Evolutionary conservation across 169 alveolate species (phyloP), one percentile per base, ranked within the genome.

Genomic region (Theileria orientalis): DNA sequence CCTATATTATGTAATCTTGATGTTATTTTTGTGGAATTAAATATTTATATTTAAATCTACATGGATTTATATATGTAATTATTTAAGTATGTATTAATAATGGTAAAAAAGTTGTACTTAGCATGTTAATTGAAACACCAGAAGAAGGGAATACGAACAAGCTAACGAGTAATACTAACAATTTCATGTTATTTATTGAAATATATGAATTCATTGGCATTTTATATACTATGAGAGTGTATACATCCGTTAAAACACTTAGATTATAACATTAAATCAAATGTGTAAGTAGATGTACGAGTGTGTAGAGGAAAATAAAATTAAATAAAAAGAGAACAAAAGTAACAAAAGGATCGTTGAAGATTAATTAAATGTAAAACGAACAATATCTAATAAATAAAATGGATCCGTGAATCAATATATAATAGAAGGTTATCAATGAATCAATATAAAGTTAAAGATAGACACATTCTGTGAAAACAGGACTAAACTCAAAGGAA

Each of bases 131-230:
- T 5, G 66, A 56, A 56, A 37, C 42, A 27, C 37, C 14, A 13
- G 11, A 37, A 33, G 66, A 56, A 16, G 66, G 66, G 21, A 32
- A 56, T 25, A 56, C 14, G 66, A 56, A 56, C 19, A 27, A 56
- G 16, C 37, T n/a, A 56, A 56, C 21, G 66, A 29, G 21, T 8
- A 56, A 37, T 25, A 56, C 21, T 40, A 56, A 30, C 1, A 37
- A 29, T 3, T 29, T 56, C 66, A 56, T 56, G 14, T 21, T 56
- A 29, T 14, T 27, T 56, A 56, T 23, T 3, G 46, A 37, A 37
- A 37, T 5, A 37, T 37, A 37, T 9, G 9, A 37, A 37, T 37
- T 37, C 5, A 37, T 37, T 9, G 9, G 9, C 44, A 37, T 37
- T n/a, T n/a, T n/a, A n/a, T n/a, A n/a, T n/a, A n/a, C n/a, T n/a